phyloP scores from a whole-genome alignment of 1,284 basidiomycete species.

The Moesziomyces antarcticus region DNA sequence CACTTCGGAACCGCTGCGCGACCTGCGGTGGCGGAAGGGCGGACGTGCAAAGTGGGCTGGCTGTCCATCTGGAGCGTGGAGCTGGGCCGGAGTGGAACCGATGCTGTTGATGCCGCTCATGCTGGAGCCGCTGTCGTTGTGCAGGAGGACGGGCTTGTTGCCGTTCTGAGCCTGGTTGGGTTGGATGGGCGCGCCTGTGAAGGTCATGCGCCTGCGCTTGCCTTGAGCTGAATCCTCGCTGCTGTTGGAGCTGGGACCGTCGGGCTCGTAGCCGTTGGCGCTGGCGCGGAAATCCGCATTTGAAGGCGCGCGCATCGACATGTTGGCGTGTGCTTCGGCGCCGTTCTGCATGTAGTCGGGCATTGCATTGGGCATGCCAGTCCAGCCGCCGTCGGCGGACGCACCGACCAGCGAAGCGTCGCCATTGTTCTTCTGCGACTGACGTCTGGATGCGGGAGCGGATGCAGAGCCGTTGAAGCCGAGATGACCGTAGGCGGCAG shows the following conservation, averaged over 20 bases:
- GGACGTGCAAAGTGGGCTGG: constrained; percentile 21
- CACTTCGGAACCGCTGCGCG: constrained; percentile 34
- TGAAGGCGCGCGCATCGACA: constrained; percentile 25
- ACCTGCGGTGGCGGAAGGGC: constrained; percentile 37
- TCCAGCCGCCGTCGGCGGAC: constrained; percentile 16
- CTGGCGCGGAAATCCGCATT: constrained; percentile 19
- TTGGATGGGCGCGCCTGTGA: constrained; percentile 30
- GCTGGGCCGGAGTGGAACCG: constrained; percentile 17
- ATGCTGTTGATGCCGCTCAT: constrained; percentile 28
- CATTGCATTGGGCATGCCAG: constrained; percentile 19
- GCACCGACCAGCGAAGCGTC: constrained; percentile 7
- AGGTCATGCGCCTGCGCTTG: constrained; percentile 50
- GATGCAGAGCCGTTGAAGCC: constrained; percentile 40
- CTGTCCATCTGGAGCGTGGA: constrained; percentile 15
- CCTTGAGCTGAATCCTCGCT: constrained; percentile 35
- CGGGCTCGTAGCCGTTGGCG: constrained; percentile 36
- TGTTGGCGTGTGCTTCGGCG: constrained; percentile 4
- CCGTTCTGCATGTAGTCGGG: constrained; percentile 16
- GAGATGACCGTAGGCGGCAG: constrained; percentile 48
- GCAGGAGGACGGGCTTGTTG: constrained; percentile 21
- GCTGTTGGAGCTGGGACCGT: constrained; percentile 28
- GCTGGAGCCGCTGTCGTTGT: constrained; percentile 36
- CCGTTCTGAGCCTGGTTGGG: constrained; percentile 14
- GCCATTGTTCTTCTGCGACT: constrained; percentile 22
- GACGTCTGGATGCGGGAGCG: constrained; percentile 29